Base-by-base conservation (phyloP, 2,329 filamentous ascomycete species). In the Bipolaris gigantea region DNA sequence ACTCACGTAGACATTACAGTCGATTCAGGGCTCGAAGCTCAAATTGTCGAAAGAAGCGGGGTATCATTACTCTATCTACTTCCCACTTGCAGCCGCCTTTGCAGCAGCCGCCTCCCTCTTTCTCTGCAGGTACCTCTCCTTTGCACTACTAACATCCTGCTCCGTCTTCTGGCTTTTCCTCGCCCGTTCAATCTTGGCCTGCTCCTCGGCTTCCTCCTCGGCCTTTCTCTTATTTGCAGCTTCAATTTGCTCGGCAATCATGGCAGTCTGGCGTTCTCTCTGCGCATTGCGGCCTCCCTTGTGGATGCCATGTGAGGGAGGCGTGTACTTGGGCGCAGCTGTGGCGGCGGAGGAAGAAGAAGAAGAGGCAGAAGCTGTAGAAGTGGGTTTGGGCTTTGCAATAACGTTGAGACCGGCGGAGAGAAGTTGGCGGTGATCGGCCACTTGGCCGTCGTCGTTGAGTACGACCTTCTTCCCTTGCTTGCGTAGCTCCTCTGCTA, bases 371-470 rank as follows among this genome's bases (percentile, higher is more conserved):
- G 66, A 66, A 7, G 69, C 62, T 3, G 64, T 65, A 18, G 66
- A 62, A 19, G 70, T 52, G 30, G 75, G 69, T 70, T 85, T 85
- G 62, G 86, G 86, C 70, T 84, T 87, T 0, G 82, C 78, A 45
- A 82, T 81, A 16, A 94, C 76, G 64, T 95, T 95, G 47, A 95
- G 80, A 23, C 90, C 90, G 6, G 89, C 88, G 42, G 79, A 82
- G 6, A 95, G 81, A 8, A 94, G 78, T 71, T 94, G 87, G n/a
- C 89, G 81, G 78, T 92, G 93, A 71, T 95, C 90, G 23, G 90
- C 87, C 1, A 94, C 86, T 69, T 92, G 85, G 0, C 90, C 90
- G 35, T 94, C 90, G 57, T 94, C 90, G 65, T 93, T 93, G 64
- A 93, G 75, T 7, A 85, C 82, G 35, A 94, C 82, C 76, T 85